A percentile compares a stretch with the other conserved stretches of the same genome.
These are phyloP conservation scores for Colletotrichum agaves DNA, from an alignment of 2,329 filamentous ascomycete genomes.

Conservation along the genomic window DNA sequence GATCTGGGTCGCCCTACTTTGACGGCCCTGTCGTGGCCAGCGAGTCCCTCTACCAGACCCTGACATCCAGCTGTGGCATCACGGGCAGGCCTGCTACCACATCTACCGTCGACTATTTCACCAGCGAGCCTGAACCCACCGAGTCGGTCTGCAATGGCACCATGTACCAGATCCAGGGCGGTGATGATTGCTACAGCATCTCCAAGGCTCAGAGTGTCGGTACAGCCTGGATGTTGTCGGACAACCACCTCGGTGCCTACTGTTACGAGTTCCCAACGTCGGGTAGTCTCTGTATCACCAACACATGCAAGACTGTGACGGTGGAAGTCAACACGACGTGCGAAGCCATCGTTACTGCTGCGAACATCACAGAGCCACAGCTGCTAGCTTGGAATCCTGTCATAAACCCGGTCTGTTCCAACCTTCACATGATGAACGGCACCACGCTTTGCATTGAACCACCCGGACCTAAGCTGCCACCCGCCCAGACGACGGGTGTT, in stretches of 20 bases:
- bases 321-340: background rate
- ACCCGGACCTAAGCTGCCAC: background rate
- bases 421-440: slow-evolving; percentile 22
- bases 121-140: slow-evolving; percentile 28
- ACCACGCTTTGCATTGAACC: slow-evolving; percentile 7
- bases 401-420: slow-evolving; percentile 20
- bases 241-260: slow-evolving; percentile 40
- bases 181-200: slow-evolving; percentile 40
- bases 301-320: slow-evolving; percentile 34
- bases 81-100: slow-evolving; percentile 35
- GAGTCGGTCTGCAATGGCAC: slow-evolving; percentile 31
- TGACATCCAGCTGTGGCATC: slow-evolving; percentile 42
- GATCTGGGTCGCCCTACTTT: slow-evolving; percentile 40
- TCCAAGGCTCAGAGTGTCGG: slow-evolving; percentile 35
- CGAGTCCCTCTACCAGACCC: slow-evolving; percentile 38
- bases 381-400: slow-evolving; percentile 8
- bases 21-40: slow-evolving; percentile 40
- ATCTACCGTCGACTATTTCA: slow-evolving; percentile 31
- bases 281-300: slow-evolving; percentile 40
- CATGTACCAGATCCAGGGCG: slow-evolving; percentile 37
- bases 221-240: slow-evolving; percentile 39
- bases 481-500: background rate
- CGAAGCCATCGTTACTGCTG: slow-evolving; percentile 33
- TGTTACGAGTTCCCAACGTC: slow-evolving; percentile 14
- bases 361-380: slow-evolving; percentile 37